phyloP scores from a whole-genome alignment of 73 alveolate genomes.

The Paramecium tetraurelia region DNA sequence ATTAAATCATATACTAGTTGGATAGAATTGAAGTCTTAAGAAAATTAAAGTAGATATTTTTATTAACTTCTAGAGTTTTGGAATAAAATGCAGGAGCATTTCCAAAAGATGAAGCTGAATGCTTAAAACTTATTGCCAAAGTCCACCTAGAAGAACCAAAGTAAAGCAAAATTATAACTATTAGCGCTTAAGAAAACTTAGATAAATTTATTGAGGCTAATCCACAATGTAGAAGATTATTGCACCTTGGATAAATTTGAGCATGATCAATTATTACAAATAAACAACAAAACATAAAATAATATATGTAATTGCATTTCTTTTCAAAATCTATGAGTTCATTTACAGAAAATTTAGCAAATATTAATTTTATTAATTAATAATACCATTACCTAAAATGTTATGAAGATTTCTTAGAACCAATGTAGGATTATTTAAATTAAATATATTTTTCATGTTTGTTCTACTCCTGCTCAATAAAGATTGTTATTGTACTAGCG shows the following conservation, averaged over 20 bases:
- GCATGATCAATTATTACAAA: not conserved
- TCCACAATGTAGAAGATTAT: not conserved
- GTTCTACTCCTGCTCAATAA: not conserved
- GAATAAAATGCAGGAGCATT: not conserved
- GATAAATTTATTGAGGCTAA: conserved; percentile 2
- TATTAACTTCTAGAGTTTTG: not conserved
- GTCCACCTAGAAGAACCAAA: conserved; percentile 27
- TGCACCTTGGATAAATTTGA: conserved; percentile 14
- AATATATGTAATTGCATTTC: not conserved
- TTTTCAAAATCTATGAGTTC: not conserved
- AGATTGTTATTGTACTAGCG: not conserved
- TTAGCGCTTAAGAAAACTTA: conserved; percentile 30
- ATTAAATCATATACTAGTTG: not conserved
- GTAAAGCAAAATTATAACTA: not conserved
- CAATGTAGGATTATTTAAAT: not conserved
- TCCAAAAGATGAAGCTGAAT: not conserved
- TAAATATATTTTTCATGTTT: not conserved
- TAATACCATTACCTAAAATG: not conserved
- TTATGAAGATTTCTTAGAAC: not conserved
- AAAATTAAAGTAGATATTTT: not conserved
- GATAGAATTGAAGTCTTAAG: conserved; percentile 21
- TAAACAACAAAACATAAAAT: not conserved
- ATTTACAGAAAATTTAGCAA: not conserved
- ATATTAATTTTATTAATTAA: not conserved
- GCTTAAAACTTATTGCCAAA: conserved; percentile 26